phyloP scores from a whole-genome alignment of 2,329 filamentous ascomycete species.

The Stemphylium beticola region DNA sequence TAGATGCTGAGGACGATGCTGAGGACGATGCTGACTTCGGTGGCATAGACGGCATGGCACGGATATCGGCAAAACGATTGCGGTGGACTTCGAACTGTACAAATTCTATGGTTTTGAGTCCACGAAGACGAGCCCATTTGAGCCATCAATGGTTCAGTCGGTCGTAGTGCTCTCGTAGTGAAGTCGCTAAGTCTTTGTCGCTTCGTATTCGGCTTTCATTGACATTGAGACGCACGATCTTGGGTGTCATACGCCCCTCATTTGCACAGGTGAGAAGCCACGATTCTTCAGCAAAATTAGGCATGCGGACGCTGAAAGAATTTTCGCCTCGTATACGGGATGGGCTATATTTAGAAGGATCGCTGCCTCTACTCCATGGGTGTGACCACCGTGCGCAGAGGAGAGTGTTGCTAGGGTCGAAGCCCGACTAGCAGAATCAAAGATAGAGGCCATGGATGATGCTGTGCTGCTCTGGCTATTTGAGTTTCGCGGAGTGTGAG shows the following conservation, averaged over 20 bases:
- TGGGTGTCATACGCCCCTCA: constrained; percentile 46
- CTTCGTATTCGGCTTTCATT: constrained; percentile 38
- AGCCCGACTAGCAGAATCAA: constrained; percentile 33
- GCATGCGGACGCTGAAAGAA: constrained; percentile 35
- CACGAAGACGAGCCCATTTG: constrained; percentile 41
- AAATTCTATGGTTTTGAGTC: constrained; percentile 48
- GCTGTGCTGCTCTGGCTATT: constrained; percentile 31
- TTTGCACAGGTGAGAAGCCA: constrained; percentile 50
- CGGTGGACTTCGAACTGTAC: constrained; percentile 50
- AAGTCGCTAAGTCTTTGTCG: constrained; percentile 46
- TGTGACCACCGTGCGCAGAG: constrained; percentile 35
- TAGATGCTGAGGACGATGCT: constrained; percentile 16
- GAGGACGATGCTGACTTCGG: constrained; percentile 24
- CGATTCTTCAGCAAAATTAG: constrained; percentile 29
- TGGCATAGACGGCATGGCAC: constrained; percentile 47
- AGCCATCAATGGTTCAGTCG: constrained; percentile 43
- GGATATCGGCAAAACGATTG: constrained; percentile 50
- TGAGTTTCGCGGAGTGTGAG: constrained; percentile 32
- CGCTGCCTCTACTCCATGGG: constrained; percentile 23
- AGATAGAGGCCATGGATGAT: constrained; percentile 37
- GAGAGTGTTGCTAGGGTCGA: constrained; percentile 37
- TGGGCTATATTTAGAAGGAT: constrained; percentile 35
- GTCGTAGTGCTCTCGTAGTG: constrained; percentile 44
- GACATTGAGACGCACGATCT: constrained; percentile 48
- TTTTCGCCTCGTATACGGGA: constrained; percentile 26